phyloP scores from a whole-genome alignment of 2,329 filamentous ascomycete species.

The Thelonectria rubi region DNA sequence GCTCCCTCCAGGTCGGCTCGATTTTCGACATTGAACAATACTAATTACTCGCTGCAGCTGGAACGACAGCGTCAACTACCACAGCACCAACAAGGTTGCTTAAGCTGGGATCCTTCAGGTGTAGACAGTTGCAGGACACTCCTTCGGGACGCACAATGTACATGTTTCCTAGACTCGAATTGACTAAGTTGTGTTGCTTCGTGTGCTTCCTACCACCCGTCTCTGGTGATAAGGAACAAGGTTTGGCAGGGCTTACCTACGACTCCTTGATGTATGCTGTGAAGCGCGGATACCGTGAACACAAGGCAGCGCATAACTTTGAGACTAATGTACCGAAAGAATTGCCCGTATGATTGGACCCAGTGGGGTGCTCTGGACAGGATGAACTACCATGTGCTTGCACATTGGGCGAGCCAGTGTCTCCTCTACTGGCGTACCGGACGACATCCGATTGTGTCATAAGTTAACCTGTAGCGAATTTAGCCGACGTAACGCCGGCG shows the following conservation, averaged over 20 bases:
- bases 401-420: too few relatives aligned
- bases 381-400: background rate
- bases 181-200: constrained; percentile 33
- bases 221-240: too few relatives aligned
- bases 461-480: too few relatives aligned
- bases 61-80: constrained; percentile 96
- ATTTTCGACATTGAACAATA: constrained; percentile 3
- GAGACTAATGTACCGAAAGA: too few relatives aligned
- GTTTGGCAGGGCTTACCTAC: too few relatives aligned
- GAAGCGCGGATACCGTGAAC: too few relatives aligned
- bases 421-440: too few relatives aligned
- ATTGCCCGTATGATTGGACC: background rate
- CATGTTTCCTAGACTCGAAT: constrained; percentile 48
- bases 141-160: constrained; percentile 43
- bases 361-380: background rate
- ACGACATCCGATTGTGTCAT: too few relatives aligned
- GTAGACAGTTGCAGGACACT: constrained; percentile 43
- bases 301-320: too few relatives aligned
- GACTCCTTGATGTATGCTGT: too few relatives aligned
- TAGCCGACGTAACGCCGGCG: background rate
- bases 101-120: constrained; percentile 46
- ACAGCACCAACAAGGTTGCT: constrained; percentile 84
- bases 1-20: background rate
- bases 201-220: background rate
- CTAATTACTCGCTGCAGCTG: constrained; percentile 67